Conservation (phyloP, 306 rosid genomes). For the Argentina anserina region DNA sequence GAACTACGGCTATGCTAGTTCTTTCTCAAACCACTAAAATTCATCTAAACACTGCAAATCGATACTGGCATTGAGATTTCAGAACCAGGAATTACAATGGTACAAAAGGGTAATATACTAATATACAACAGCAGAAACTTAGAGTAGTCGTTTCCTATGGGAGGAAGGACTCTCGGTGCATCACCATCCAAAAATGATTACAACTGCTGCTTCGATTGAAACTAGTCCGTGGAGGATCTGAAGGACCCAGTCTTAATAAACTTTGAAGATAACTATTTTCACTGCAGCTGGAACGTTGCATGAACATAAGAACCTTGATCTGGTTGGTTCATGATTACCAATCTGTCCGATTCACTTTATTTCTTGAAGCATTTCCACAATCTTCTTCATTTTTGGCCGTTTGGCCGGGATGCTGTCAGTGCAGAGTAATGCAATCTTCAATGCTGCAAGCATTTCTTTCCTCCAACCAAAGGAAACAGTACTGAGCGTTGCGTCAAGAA, state of each 20-base stretch:
- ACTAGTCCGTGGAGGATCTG: slow-evolving; percentile 12
- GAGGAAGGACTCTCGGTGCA: slow-evolving; percentile 19
- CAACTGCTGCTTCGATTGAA: neutral
- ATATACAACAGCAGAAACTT: slow-evolving; percentile 17
- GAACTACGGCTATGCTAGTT: neutral
- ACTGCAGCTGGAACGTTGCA: neutral
- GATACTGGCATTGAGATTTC: slow-evolving; percentile 1
- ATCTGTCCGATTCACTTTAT: slow-evolving; percentile 41
- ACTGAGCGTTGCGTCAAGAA: slow-evolving; percentile 82
- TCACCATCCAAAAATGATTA: slow-evolving; percentile 8
- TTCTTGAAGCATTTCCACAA: slow-evolving; percentile 92
- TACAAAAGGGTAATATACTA: slow-evolving; percentile 2
- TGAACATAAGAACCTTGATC: neutral
- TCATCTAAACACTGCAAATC: neutral
- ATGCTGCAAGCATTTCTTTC: slow-evolving; percentile 98
- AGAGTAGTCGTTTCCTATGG: slow-evolving; percentile 1
- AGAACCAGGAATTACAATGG: slow-evolving; percentile 11
- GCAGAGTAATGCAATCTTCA: slow-evolving; percentile 93
- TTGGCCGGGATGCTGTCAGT: slow-evolving; percentile 90
- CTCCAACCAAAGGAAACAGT: slow-evolving; percentile 95
- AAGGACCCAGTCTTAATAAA: neutral
- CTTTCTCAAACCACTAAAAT: slow-evolving; percentile 2
- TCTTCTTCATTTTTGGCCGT: slow-evolving; percentile 93
- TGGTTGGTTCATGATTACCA: neutral
- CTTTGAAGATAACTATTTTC: neutral